phyloP scores from a whole-genome alignment of 306 rosid genomes.

The Medicago truncatula region DNA sequence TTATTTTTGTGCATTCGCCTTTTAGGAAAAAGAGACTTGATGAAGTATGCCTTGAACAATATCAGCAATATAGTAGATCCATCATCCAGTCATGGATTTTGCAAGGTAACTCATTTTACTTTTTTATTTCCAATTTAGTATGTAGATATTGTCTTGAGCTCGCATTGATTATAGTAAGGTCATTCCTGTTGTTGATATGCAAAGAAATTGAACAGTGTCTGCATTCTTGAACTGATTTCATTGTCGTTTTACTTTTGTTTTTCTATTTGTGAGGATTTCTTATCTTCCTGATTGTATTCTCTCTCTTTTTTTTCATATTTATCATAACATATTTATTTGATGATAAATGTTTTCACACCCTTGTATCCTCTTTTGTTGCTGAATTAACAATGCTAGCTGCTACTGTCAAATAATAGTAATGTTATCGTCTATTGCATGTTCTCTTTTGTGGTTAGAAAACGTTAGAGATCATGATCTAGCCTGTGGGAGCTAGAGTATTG shows the following conservation, averaged over 20 bases:
- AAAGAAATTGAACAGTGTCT: background rate
- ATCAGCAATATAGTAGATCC: conserved; percentile 83
- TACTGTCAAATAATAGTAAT: background rate
- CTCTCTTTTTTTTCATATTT: too few relatives aligned
- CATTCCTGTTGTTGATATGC: background rate
- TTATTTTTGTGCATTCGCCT: conserved; percentile 8
- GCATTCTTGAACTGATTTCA: background rate
- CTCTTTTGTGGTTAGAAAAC: background rate
- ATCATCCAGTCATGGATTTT: conserved; percentile 90
- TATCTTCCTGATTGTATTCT: background rate
- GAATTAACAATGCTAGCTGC: background rate
- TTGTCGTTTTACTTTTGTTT: background rate
- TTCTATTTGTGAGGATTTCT: background rate
- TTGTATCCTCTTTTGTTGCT: background rate
- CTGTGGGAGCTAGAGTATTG: too few relatives aligned
- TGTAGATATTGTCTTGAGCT: conserved; percentile 11
- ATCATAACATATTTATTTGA: too few relatives aligned
- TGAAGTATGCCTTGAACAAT: conserved; percentile 80
- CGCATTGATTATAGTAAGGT: background rate
- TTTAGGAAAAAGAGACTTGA: conserved; percentile 81
- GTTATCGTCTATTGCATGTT: background rate
- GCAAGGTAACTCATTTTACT: conserved; percentile 63
- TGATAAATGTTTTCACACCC: too few relatives aligned
- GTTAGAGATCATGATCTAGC: too few relatives aligned
- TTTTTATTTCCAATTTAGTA: conserved; percentile 12